These are phyloP conservation scores for Coprinellus micaceus DNA, from an alignment of 768 basidiomycete genomes.

Conservation along the genomic window DNA sequence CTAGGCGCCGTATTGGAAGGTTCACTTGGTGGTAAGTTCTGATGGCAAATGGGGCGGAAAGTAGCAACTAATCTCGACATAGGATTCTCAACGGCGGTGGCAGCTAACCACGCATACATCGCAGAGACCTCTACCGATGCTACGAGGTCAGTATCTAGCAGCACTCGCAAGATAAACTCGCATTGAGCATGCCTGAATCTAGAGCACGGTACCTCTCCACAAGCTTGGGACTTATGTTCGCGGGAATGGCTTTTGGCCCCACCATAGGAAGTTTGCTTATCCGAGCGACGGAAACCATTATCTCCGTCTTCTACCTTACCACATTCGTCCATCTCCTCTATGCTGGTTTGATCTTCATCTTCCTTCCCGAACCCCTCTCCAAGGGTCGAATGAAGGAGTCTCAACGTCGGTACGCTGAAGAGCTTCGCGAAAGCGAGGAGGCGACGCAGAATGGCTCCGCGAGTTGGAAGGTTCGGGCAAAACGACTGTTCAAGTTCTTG, in stretches of 20 bases:
- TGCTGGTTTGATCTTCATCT: constrained; percentile 44
- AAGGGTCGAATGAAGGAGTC: constrained; percentile 42
- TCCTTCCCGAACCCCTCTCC: constrained; percentile 80
- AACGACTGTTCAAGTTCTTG: constrained; percentile 57
- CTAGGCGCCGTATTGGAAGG: constrained; percentile 68
- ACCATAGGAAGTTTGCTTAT: constrained; percentile 66
- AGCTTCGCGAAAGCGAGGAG: constrained; percentile 19
- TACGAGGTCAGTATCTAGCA: constrained; percentile 47
- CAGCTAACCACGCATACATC: constrained; percentile 61
- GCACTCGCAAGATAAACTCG: too few species aligned
- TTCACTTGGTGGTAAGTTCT: constrained; percentile 59
- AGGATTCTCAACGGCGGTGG: constrained; percentile 51
- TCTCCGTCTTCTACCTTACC: constrained; percentile 74
- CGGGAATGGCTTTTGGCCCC: constrained; percentile 78
- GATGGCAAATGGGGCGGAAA: neutral
- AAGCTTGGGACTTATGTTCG: constrained; percentile 61
- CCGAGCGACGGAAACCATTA: constrained; percentile 44
- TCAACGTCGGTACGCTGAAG: constrained; percentile 31
- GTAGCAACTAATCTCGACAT: constrained; percentile 10
- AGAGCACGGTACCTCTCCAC: constrained; percentile 69
- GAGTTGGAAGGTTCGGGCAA: constrained; percentile 23
- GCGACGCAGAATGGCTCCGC: constrained; percentile 1
- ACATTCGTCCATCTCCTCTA: constrained; percentile 47
- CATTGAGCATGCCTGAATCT: neutral
- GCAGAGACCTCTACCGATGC: constrained; percentile 61